These are phyloP conservation scores for Pichia pseudocactophila DNA, from an alignment of 805 yeast genomes.

Conservation along the genomic window DNA sequence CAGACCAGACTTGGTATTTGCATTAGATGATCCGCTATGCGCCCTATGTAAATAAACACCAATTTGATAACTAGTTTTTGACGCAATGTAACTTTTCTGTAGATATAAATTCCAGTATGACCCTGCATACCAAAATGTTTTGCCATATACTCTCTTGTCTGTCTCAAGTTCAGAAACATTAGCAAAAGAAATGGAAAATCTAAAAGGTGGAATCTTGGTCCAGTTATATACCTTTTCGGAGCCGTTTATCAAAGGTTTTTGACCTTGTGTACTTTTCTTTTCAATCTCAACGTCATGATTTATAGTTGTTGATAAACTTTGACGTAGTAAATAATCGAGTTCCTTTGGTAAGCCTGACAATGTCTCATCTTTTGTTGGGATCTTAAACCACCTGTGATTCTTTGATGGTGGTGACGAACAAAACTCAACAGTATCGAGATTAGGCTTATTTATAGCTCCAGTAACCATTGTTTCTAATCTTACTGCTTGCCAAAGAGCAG, in stretches of 20 bases:
- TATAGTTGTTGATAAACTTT: conserved; percentile 6
- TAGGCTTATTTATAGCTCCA: conserved; percentile 21
- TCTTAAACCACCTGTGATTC: conserved; percentile 27
- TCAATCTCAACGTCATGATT: conserved; percentile 1
- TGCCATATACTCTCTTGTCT: conserved; percentile 41
- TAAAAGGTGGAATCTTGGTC: conserved; percentile 43
- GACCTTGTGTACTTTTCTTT: conserved; percentile 12
- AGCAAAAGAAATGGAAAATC: conserved; percentile 45
- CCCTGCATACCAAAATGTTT: conserved; percentile 53
- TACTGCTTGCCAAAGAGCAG: conserved; percentile 43
- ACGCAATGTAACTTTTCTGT: conserved; percentile 35
- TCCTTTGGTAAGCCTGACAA: conserved; percentile 35
- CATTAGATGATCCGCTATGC: conserved; percentile 24
- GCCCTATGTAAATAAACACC: conserved; percentile 52
- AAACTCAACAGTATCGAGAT: conserved; percentile 23
- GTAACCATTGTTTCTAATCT: conserved; percentile 34
- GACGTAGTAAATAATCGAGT: conserved; percentile 18
- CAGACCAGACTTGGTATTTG: conserved; percentile 33
- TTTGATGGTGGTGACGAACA: conserved; percentile 24
- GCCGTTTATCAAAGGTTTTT: conserved; percentile 5
- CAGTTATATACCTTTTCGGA: conserved; percentile 24
- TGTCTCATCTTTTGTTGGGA: conserved; percentile 41
- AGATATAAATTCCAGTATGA: conserved; percentile 50
- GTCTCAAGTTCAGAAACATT: conserved; percentile 36
- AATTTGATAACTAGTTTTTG: conserved; percentile 37